phyloP scores from a whole-genome alignment of 306 rosid species.

The Echinosophora koreensis region DNA sequence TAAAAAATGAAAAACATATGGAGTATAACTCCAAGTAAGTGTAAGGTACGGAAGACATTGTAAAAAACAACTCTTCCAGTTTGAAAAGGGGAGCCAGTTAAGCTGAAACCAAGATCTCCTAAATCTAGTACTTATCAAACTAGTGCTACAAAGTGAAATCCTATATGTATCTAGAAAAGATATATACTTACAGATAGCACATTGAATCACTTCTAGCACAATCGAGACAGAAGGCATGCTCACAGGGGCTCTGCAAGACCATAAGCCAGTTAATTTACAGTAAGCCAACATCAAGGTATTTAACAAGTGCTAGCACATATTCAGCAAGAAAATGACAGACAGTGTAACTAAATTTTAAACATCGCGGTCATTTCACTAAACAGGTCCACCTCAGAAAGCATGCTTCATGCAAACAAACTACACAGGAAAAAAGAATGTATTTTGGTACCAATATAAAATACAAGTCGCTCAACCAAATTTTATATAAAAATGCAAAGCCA shows the following conservation, averaged over 20 bases:
- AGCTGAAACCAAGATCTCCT: constrained; percentile 34
- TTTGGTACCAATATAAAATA: background rate
- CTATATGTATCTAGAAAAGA: constrained; percentile 33
- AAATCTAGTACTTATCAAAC: constrained; percentile 8
- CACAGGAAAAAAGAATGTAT: background rate
- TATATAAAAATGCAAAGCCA: constrained; percentile 5
- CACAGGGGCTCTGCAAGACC: constrained; percentile 95
- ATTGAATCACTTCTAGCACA: constrained; percentile 96
- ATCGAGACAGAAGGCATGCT: constrained; percentile 95
- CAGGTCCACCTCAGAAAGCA: constrained; percentile 25
- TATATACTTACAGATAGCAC: constrained; percentile 90
- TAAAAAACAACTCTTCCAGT: background rate
- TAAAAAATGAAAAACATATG: constrained; percentile 22
- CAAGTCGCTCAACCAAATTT: constrained; percentile 27
- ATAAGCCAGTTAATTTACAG: constrained; percentile 41
- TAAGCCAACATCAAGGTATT: constrained; percentile 23
- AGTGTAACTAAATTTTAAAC: background rate
- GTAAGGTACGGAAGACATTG: constrained; percentile 10
- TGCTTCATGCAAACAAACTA: background rate
- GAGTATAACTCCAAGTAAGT: constrained; percentile 3
- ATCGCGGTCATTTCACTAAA: constrained; percentile 17
- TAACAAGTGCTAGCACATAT: constrained; percentile 33
- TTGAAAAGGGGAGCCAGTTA: background rate
- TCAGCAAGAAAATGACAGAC: background rate
- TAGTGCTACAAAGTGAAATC: constrained; percentile 23